Conservation (phyloP, 306 rosid species). For the Vigna trinervia region DNA sequence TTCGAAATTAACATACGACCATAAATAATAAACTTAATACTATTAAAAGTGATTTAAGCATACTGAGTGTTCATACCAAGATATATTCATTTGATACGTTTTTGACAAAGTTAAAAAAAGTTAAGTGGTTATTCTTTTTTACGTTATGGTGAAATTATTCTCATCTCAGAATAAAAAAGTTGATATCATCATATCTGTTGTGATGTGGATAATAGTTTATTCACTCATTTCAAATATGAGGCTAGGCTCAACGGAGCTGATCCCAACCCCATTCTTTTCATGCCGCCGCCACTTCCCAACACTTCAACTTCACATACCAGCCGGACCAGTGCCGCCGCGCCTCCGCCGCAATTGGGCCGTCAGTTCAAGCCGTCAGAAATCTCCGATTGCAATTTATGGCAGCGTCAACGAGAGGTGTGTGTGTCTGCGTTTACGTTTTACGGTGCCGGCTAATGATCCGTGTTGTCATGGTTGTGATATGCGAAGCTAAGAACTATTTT, state of each 20-base stretch:
- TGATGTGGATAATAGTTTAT: background rate
- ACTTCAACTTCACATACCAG: background rate
- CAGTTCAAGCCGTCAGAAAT: conserved; percentile 23
- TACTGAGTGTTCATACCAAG: too few relatives aligned
- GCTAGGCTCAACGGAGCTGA: background rate
- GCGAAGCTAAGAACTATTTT: conserved; percentile 21
- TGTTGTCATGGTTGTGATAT: background rate
- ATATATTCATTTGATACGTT: too few relatives aligned
- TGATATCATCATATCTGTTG: background rate
- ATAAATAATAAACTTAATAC: too few relatives aligned
- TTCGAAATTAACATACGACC: background rate
- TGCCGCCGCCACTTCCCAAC: conserved; percentile 10
- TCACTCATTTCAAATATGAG: conserved; percentile 1
- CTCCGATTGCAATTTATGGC: conserved; percentile 3
- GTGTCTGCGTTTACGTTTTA: background rate
- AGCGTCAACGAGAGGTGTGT: conserved; percentile 5
- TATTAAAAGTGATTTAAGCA: too few relatives aligned
- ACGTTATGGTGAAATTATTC: too few relatives aligned
- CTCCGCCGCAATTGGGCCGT: background rate
- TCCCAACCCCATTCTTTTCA: conserved; percentile 11
- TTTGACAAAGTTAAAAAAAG: too few relatives aligned
- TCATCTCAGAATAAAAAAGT: too few relatives aligned
- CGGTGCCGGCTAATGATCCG: background rate
- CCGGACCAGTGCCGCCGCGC: background rate
- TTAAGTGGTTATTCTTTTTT: too few relatives aligned